Conservation (phyloP, 257 asterid genomes). For the Solanum virginianum region DNA sequence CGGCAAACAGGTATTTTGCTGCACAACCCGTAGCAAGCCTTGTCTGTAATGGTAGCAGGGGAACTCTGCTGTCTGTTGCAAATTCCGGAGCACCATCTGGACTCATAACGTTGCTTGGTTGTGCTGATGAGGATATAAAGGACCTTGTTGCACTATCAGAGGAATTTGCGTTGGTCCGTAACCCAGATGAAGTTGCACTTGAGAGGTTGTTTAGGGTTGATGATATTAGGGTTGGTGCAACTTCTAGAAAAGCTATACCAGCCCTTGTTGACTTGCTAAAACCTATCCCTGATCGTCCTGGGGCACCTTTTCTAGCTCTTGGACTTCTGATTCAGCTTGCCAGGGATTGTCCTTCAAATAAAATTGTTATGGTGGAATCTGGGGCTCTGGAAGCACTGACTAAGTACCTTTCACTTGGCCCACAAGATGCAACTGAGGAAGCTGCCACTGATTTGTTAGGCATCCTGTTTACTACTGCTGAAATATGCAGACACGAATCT, state of each 20-base stretch:
- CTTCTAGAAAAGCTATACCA: slow-evolving; percentile 97
- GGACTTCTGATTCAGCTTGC: slow-evolving; percentile 90
- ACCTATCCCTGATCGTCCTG: slow-evolving; percentile 98
- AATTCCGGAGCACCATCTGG: slow-evolving; percentile 94
- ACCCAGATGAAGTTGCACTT: slow-evolving; percentile 94
- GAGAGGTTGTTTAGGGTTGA: slow-evolving; percentile 95
- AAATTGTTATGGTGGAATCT: slow-evolving; percentile 86
- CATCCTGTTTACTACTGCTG: slow-evolving; percentile 86
- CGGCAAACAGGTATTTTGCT: slow-evolving; percentile 83
- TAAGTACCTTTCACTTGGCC: slow-evolving; percentile 87
- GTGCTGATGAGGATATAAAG: slow-evolving; percentile 67
- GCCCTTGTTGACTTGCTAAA: slow-evolving; percentile 93
- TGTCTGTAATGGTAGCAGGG: slow-evolving; percentile 97
- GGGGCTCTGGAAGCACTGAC: slow-evolving; percentile 96
- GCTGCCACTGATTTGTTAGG: slow-evolving; percentile 98
- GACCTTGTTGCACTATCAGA: slow-evolving; percentile 82
- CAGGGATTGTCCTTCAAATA: slow-evolving; percentile 73
- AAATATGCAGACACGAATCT: slow-evolving; percentile 91
- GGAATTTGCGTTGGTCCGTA: slow-evolving; percentile 62
- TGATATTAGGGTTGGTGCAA: slow-evolving; percentile 90
- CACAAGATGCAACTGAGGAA: slow-evolving; percentile 93
- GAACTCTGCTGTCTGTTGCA: slow-evolving; percentile 96
- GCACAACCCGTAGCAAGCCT: slow-evolving; percentile 95
- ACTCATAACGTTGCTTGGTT: slow-evolving; percentile 85
- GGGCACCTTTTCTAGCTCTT: slow-evolving; percentile 89